Evolutionary conservation across 1,139 yeast species (phyloP).

Genomic region (Yamadazyma atlantica): DNA sequence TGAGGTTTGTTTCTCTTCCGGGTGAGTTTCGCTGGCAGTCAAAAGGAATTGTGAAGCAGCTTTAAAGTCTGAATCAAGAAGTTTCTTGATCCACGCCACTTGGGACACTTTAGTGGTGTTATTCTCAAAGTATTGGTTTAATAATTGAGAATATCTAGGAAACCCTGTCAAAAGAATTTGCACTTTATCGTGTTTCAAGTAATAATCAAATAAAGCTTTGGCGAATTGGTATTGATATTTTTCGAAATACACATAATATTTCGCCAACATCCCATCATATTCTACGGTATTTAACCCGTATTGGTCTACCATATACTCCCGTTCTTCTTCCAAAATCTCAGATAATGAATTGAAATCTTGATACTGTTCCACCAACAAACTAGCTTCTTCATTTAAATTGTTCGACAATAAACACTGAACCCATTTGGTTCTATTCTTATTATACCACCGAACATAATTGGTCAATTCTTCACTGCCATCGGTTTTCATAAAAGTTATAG

Average conservation of each 20-base stretch:
- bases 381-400: conserved; percentile 52
- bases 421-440: conserved; percentile 44
- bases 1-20: conserved; percentile 44
- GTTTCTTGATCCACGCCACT: conserved; percentile 74
- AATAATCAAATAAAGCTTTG: conserved; percentile 57
- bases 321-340: conserved; percentile 58
- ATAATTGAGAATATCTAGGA: conserved; percentile 49
- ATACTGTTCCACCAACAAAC: conserved; percentile 65
- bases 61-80: conserved; percentile 50
- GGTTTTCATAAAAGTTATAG: conserved; percentile 35
- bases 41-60: conserved; percentile 51
- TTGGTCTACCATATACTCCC: conserved; percentile 31
- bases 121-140: conserved; percentile 53
- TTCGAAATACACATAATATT: conserved; percentile 56
- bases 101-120: conserved; percentile 49
- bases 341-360: conserved; percentile 67
- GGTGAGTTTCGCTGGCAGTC: conserved; percentile 33
- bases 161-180: conserved; percentile 58
- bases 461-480: conserved; percentile 23
- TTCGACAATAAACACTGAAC: conserved; percentile 49
- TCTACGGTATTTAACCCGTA: conserved; percentile 18
- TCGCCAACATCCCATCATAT: conserved; percentile 19
- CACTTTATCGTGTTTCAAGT: conserved; percentile 53
- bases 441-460: conserved; percentile 35
- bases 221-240: conserved; percentile 73